Percentiles rank a stretch among this genome's conserved stretches.
Evolutionary conservation across 768 basidiomycete genomes (phyloP).

Genomic region (Chlorophyllum brunneum): DNA sequence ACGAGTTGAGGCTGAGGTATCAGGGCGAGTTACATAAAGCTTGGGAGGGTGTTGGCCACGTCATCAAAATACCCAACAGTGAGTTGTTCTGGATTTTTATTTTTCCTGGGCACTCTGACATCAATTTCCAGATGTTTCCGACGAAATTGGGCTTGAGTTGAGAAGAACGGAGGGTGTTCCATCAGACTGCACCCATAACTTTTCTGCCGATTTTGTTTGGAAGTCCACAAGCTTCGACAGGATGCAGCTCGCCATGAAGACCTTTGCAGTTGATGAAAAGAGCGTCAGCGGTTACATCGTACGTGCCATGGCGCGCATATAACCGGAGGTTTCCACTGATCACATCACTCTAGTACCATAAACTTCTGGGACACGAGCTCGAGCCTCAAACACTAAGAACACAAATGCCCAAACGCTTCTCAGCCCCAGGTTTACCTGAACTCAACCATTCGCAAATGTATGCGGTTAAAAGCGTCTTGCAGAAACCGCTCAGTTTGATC

Average conservation of each 20-base stretch:
- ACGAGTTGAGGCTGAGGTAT: constrained; percentile 89
- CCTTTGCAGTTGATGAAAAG: constrained; percentile 98
- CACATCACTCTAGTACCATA: constrained; percentile 73
- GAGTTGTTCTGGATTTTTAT: constrained; percentile 25
- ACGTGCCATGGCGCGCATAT: constrained; percentile 27
- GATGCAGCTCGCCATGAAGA: constrained; percentile 99
- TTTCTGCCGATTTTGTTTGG: constrained; percentile 99
- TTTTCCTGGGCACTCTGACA: constrained; percentile 7
- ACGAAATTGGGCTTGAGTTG: constrained; percentile 95
- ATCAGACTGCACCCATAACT: constrained; percentile 89
- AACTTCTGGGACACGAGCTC: constrained; percentile 94
- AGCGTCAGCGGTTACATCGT: constrained; percentile 99
- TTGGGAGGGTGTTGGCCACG: constrained; percentile 98
- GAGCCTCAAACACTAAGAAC: constrained; percentile 89
- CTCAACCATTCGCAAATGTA: constrained; percentile 99
- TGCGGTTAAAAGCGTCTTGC: constrained; percentile 97
- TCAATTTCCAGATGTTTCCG: constrained; percentile 74
- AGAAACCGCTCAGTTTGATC: constrained; percentile 96
- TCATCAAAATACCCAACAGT: constrained; percentile 99
- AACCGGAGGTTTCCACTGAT: not conserved
- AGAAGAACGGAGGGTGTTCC: constrained; percentile 90
- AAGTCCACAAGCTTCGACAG: constrained; percentile 99
- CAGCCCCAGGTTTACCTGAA: constrained; percentile 95
- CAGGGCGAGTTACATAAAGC: constrained; percentile 84
- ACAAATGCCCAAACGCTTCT: constrained; percentile 96